These are phyloP conservation scores for Lactarius evosmus DNA, from an alignment of 768 basidiomycete genomes.

Conservation along the genomic window DNA sequence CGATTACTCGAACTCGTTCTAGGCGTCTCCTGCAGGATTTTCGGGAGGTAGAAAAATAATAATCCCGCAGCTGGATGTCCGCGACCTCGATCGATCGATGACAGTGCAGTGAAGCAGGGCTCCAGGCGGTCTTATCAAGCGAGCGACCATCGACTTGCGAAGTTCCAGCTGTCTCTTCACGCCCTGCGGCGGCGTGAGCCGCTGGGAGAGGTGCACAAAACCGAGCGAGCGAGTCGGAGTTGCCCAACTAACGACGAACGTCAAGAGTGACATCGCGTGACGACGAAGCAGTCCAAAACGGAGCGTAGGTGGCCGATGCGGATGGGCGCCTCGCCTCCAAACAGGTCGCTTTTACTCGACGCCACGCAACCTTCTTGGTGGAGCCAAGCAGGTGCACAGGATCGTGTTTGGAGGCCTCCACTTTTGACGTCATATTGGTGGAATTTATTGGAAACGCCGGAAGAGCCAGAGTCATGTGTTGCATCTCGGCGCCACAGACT, in stretches of 20 bases:
- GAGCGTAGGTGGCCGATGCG: conserved; percentile 6
- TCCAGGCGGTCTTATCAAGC: conserved; percentile 1
- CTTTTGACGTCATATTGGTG: background rate
- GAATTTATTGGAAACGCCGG: background rate
- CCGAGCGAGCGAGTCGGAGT: background rate
- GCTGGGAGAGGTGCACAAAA: conserved; percentile 2
- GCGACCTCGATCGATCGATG: background rate
- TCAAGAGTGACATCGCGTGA: conserved; percentile 9
- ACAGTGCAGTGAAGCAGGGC: background rate
- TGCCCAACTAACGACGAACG: background rate
- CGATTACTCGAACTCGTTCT: too few relatives aligned
- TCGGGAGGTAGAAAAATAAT: conserved; percentile 2
- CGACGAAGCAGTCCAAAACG: background rate
- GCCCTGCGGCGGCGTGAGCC: conserved; percentile 5
- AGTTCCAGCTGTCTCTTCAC: conserved; percentile 3
- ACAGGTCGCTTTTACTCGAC: too few relatives aligned
- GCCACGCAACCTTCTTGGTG: too few relatives aligned
- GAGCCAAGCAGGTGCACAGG: too few relatives aligned
- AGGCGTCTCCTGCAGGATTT: too few relatives aligned
- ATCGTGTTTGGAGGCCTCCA: too few relatives aligned
- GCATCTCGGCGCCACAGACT: background rate
- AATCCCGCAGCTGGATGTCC: conserved; percentile 2
- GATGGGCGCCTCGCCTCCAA: conserved; percentile 9
- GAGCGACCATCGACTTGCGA: conserved; percentile 1
- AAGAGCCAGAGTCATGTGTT: background rate